Base-by-base conservation (phyloP, 176 grass and related monocot genomes). In the Microstegium vimineum region DNA sequence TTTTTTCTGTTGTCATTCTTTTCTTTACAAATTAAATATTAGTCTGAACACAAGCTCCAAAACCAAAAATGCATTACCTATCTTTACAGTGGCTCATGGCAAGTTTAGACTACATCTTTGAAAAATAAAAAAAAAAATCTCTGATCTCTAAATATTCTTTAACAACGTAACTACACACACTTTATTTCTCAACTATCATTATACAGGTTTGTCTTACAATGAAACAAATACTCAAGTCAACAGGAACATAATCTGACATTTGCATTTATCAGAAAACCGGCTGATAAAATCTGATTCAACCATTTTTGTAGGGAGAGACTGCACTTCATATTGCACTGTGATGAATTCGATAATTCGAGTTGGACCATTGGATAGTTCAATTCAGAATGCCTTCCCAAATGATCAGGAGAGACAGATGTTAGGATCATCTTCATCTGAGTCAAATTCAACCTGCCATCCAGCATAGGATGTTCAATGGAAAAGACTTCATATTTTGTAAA, bases 401-500 rank as follows among this genome's bases (percentile, higher is more conserved):
- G 27, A 54, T 42, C 73, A 94, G 27, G 10, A 7, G 20, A 94
- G 81, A 74, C 77, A 81, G 64, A 74, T 42, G 56, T 92, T 95
- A 72, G 93, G 93, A 86, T 88, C 93, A 46, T 95, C 93, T 77
- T 95, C 90, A 63, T 90, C 87, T 11, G 74, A 92, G 46, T 95
- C 90, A 77, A 95, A 95, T 69, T 95, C 90, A 83, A 92, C 93
- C 93, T 95, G 84, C 28, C 70, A 84, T 75, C 13, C 46, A 84
- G 37, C 62, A 69, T 6, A 18, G 18, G 9, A 41, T n/a, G 63
- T 14, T 84, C 38, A 80, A 70, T 34, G 22, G 54, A 70, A 28
- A 77, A 41, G 20, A 72, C 15, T 49, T 47, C 23, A 54, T 41
- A 32, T 10, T 26, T 22, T 59, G 20, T 56, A 68, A 17, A 79